Base-by-base conservation (phyloP, 2,329 filamentous ascomycete genomes). In the Leptographium procerum region DNA sequence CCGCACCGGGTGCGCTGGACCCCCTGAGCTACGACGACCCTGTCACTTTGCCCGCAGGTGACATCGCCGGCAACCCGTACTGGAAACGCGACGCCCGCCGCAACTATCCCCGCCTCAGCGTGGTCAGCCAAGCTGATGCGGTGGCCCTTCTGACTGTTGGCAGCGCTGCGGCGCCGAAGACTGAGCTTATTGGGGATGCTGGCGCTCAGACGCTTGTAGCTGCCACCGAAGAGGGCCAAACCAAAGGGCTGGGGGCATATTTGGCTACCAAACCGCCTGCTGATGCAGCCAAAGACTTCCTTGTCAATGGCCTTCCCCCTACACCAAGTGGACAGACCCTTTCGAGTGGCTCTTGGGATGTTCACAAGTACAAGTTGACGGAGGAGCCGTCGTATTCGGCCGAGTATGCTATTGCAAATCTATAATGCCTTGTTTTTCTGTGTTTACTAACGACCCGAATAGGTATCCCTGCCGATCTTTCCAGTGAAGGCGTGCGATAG, bases 71-170 rank as follows among this genome's bases (percentile, higher is more conserved):
- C 72, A 95, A 95, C 75, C 84, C 90, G 43, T 95, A 96, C 78
- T 99, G 91, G 90, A 95, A 95, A 80, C 91, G 94, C 68, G 94
- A 99, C 69, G 73, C 77, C 61, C 88, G 94, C 66, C 83, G 94
- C 67, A 80, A 80, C 67, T 97, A 97, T 76, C 88, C 94, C 34
- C 81, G 80, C 66, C 79, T 88, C 59, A 92, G 87, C 68, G 85
- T 89, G 52, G 82, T 99, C 62, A 86, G 78, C 60, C 94, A 97
- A 77, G 83, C 83, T 52, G 88, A 97, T 72, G 85, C 90, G 56
- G 94, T 94, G 28, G 87, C 87, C 48, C 82, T 99, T 66, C 78
- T 99, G 69, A 85, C 81, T 31, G 84, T 97, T 51, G 94, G 94
- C 64, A 96, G 87, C 74, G 87, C 86, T 59, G 86, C 83, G 13